A percentile compares a stretch with the other conserved stretches of the same genome.
Conservation (phyloP, 345 rosid genomes). For the Theobroma cacao region DNA sequence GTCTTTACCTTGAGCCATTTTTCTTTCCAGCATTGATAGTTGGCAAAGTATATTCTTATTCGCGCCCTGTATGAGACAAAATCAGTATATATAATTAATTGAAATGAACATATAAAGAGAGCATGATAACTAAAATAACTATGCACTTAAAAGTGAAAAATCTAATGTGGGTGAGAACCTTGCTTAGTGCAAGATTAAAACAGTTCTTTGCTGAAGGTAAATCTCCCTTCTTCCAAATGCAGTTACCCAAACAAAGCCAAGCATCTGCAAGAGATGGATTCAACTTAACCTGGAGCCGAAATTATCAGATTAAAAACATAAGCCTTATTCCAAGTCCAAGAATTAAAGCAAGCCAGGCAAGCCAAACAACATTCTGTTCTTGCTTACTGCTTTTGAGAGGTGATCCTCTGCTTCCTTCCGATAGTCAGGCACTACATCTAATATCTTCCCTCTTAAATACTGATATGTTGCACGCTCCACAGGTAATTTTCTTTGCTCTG, state of each 20-base stretch:
- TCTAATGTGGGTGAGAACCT: conserved; percentile 31
- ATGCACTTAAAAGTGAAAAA: neutral
- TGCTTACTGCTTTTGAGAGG: conserved; percentile 70
- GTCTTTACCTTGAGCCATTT: conserved; percentile 79
- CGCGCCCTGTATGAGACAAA: conserved; percentile 42
- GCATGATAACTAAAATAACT: neutral
- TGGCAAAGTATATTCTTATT: conserved; percentile 69
- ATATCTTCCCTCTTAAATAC: conserved; percentile 58
- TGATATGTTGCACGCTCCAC: conserved; percentile 51
- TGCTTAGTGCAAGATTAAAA: conserved; percentile 67
- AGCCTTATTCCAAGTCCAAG: neutral
- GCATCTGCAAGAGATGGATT: conserved; percentile 80
- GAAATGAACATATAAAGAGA: neutral
- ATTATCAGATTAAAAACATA: conserved; percentile 15
- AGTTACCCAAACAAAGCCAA: conserved; percentile 66
- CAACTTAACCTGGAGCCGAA: conserved; percentile 59
- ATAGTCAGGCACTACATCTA: conserved; percentile 70
- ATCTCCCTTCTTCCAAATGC: conserved; percentile 87
- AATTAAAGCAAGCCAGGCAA: conserved; percentile 13
- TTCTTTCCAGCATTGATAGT: conserved; percentile 75
- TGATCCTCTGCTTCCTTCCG: conserved; percentile 79
- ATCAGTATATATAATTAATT: neutral
- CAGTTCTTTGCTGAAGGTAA: conserved; percentile 61
- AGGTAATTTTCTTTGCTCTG: conserved; percentile 56
- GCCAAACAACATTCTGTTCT: neutral